phyloP scores from a whole-genome alignment of 2,329 filamentous ascomycete genomes.

The Akanthomyces muscarius region DNA sequence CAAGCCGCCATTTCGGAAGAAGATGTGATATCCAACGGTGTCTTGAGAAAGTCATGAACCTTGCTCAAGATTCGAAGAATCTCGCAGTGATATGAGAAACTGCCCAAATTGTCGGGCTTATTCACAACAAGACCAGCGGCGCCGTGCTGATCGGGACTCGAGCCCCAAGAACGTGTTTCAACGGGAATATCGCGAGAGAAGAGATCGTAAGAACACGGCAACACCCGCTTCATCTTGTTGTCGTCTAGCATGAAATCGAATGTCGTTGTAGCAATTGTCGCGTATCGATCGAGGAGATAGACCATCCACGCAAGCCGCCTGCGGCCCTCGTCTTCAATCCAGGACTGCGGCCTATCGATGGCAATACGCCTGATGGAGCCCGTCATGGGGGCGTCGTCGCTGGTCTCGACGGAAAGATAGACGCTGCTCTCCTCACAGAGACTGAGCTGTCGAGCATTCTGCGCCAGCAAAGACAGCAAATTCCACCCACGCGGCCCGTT shows the following conservation, averaged over 20 bases:
- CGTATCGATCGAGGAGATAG: slow-evolving; percentile 41
- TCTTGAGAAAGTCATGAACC: slow-evolving; percentile 41
- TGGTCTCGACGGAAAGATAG: slow-evolving; percentile 31
- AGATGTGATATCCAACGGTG: slow-evolving; percentile 37
- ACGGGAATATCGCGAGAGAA: slow-evolving; percentile 42
- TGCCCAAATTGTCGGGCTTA: slow-evolving; percentile 40
- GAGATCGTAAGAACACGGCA: slow-evolving; percentile 42
- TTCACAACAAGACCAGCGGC: slow-evolving; percentile 30
- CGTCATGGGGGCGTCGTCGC: slow-evolving; percentile 29
- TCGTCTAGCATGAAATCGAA: slow-evolving; percentile 42
- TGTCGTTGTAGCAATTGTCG: slow-evolving; percentile 38
- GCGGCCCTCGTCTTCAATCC: slow-evolving; percentile 43
- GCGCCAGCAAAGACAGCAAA: slow-evolving; percentile 35
- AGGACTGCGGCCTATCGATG: slow-evolving; percentile 36
- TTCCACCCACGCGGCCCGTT: slow-evolving; percentile 42
- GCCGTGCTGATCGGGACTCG: slow-evolving; percentile 25
- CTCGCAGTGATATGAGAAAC: slow-evolving; percentile 43
- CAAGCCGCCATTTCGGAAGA: slow-evolving; percentile 36
- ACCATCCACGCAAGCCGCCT: slow-evolving; percentile 43
- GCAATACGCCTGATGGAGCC: slow-evolving; percentile 34
- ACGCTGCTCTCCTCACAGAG: slow-evolving; percentile 38
- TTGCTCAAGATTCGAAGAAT: slow-evolving; percentile 40
- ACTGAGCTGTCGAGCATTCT: slow-evolving; percentile 37
- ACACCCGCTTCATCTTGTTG: slow-evolving; percentile 35
- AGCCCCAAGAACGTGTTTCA: slow-evolving; percentile 34